A percentile compares a stretch with the other conserved stretches of the same genome.
Evolutionary conservation across 2,329 filamentous ascomycete genomes (phyloP).

Genomic region (Sclerotinia glacialis): DNA sequence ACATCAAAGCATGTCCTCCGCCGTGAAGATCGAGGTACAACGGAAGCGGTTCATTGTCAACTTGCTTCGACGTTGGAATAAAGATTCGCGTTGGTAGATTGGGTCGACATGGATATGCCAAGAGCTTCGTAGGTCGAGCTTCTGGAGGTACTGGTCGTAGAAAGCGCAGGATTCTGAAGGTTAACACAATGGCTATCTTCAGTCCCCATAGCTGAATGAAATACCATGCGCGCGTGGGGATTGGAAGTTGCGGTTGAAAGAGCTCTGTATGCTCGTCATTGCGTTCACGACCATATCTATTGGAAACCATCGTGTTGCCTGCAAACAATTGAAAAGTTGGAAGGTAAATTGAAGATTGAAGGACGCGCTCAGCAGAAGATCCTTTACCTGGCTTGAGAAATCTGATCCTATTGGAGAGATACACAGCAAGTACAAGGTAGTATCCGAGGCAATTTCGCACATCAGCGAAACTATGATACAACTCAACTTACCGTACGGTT

Average conservation of each 20-base stretch:
- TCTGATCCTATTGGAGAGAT: slow-evolving; percentile 15
- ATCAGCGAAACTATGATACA: background rate
- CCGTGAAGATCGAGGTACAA: slow-evolving; percentile 52
- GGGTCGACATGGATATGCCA: slow-evolving; percentile 35
- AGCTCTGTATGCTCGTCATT: slow-evolving; percentile 9
- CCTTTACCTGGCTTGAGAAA: background rate
- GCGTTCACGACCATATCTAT: background rate
- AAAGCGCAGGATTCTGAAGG: slow-evolving; percentile 15
- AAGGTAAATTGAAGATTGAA: background rate
- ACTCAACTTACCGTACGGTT: background rate
- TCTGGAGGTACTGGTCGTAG: slow-evolving; percentile 19
- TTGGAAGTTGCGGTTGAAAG: slow-evolving; percentile 16
- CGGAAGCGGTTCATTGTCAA: slow-evolving; percentile 40
- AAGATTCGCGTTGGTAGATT: slow-evolving; percentile 41
- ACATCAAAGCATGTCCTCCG: slow-evolving; percentile 49
- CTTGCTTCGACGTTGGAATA: slow-evolving; percentile 42
- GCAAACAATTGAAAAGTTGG: background rate
- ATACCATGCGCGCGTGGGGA: slow-evolving; percentile 21
- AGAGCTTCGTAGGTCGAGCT: slow-evolving; percentile 16
- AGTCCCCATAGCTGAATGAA: slow-evolving; percentile 26
- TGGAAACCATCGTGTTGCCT: slow-evolving; percentile 10
- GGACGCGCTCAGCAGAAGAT: background rate
- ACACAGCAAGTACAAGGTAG: slow-evolving; percentile 1
- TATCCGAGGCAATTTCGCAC: background rate
- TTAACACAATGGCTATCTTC: slow-evolving; percentile 19